These are phyloP conservation scores for Megacollybia marginata DNA, from an alignment of 768 basidiomycete genomes.

Conservation along the genomic window DNA sequence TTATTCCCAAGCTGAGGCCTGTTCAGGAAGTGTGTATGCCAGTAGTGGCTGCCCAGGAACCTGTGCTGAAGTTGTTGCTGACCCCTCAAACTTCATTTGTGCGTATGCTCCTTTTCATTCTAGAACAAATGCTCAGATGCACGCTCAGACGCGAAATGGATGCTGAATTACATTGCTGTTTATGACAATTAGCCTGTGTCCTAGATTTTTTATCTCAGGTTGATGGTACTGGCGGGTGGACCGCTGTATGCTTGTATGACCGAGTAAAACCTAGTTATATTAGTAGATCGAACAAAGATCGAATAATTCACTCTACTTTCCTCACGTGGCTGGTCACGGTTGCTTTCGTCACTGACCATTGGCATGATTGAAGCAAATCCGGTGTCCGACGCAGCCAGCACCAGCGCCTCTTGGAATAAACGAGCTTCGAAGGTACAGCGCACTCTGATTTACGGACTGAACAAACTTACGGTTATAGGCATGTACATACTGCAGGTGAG, in stretches of 20 bases:
- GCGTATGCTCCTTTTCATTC: slow-evolving; percentile 6
- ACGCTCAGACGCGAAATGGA: slow-evolving; percentile 32
- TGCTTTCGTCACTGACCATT: too few species aligned
- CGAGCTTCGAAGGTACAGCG: slow-evolving; percentile 41
- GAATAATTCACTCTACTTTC: too few species aligned
- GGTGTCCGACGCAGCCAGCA: slow-evolving; percentile 40
- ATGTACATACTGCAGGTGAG: slow-evolving; percentile 51
- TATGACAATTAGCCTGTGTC: slow-evolving; percentile 11
- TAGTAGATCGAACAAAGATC: too few species aligned
- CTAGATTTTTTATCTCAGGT: too few species aligned
- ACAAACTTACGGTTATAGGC: slow-evolving; percentile 28
- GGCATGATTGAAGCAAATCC: slow-evolving; percentile 18
- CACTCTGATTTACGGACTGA: neutral
- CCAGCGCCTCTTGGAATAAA: slow-evolving; percentile 24
- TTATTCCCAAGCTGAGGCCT: slow-evolving; percentile 23
- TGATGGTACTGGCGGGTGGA: too few species aligned
- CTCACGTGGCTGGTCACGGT: too few species aligned
- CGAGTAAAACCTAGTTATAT: too few species aligned
- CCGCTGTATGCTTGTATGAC: too few species aligned
- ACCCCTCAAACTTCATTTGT: slow-evolving; percentile 48
- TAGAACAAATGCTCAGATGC: neutral
- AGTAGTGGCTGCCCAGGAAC: slow-evolving; percentile 35
- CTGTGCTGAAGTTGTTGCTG: slow-evolving; percentile 39
- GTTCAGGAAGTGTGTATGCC: slow-evolving; percentile 27
- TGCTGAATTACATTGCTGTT: slow-evolving; percentile 34